phyloP scores from a whole-genome alignment of 1,139 yeast genomes.

The Candida tetrigidarum region DNA sequence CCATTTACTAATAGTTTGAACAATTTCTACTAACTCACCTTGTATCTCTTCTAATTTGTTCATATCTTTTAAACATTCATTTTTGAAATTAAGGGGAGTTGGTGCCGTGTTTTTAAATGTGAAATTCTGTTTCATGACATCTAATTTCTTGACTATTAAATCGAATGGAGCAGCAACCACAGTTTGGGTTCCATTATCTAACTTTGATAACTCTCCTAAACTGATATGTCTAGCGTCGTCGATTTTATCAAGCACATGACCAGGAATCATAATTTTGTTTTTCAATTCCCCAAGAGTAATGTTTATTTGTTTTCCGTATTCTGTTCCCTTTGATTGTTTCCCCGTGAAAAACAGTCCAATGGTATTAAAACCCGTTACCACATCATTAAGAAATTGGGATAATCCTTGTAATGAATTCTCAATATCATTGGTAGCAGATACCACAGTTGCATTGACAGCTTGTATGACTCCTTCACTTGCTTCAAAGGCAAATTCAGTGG shows the following conservation, averaged over 20 bases:
- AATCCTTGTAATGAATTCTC: conserved; percentile 64
- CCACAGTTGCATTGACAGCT: conserved; percentile 64
- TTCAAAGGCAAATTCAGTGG: conserved; percentile 74
- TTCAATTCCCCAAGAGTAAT: conserved; percentile 60
- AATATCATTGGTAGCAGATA: conserved; percentile 56
- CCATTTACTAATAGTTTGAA: conserved; percentile 13
- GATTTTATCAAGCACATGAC: conserved; percentile 57
- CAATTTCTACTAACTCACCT: conserved; percentile 12
- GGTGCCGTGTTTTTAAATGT: conserved; percentile 8
- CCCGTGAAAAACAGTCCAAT: conserved; percentile 62
- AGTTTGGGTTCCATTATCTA: conserved; percentile 41
- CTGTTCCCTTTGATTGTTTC: conserved; percentile 26
- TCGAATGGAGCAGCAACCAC: conserved; percentile 25
- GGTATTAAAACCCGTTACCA: conserved; percentile 38
- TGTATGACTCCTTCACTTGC: conserved; percentile 65
- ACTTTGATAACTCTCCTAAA: conserved; percentile 59
- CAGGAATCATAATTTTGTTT: conserved; percentile 61
- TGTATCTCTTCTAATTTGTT: conserved; percentile 12
- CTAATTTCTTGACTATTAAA: conserved; percentile 19
- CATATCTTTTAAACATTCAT: conserved; percentile 14
- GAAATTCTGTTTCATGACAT: conserved; percentile 14
- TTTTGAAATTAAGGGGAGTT: conserved; percentile 13
- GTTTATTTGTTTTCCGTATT: conserved; percentile 50
- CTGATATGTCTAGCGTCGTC: conserved; percentile 42
- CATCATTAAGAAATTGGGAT: conserved; percentile 54